Evolutionary conservation across 768 basidiomycete genomes (phyloP), one percentile per base, ranked within the genome.

Genomic region (Mycena polygramma): DNA sequence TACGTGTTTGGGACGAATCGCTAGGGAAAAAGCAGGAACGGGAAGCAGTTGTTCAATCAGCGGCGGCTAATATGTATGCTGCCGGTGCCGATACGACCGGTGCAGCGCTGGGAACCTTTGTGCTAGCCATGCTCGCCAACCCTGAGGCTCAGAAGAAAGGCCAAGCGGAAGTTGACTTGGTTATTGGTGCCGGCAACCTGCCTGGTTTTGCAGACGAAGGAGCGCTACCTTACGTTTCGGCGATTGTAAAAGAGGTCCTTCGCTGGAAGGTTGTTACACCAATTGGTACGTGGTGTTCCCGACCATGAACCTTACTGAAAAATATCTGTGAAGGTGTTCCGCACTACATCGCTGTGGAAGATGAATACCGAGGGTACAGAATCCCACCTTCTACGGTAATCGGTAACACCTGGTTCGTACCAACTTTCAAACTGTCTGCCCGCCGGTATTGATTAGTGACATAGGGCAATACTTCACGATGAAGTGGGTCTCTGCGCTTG

Each of bases 131-230:
- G 81, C 71, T 78, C 6, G 70, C 78, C 14, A 70, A 82, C 59
- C 84, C 82, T 2, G 78, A 81, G 2, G 75, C 81, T 9, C 83
- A 82, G 60, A 70, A 70, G 41, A 76, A 75, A 20, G 81, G 79
- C 10, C 83, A 83, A 67, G 77, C 71, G 0, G 84, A 85, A 65
- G 69, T 86, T 11, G 84, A 84, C 53, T 36, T 70, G 9, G 79
- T 82, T 8, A 66, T 82, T n/a, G 80, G 80, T 0, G 62, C 63
- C 4, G 77, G 74, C 13, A 75, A 81, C 5, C 75, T 86, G 22
- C 84, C 84, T 1, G 75, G 69, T 9, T 73, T 82, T 37, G 76
- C 67, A 26, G 84, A 84, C 66, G 67, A 76, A 3, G 65, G 65
- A 1, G 37, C 72, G 17, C 70, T 85, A 5, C 82, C 83, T 0